Evolutionary conservation across 176 grass and related monocot genomes (phyloP).

Genomic region (Aegilops umbellulata): DNA sequence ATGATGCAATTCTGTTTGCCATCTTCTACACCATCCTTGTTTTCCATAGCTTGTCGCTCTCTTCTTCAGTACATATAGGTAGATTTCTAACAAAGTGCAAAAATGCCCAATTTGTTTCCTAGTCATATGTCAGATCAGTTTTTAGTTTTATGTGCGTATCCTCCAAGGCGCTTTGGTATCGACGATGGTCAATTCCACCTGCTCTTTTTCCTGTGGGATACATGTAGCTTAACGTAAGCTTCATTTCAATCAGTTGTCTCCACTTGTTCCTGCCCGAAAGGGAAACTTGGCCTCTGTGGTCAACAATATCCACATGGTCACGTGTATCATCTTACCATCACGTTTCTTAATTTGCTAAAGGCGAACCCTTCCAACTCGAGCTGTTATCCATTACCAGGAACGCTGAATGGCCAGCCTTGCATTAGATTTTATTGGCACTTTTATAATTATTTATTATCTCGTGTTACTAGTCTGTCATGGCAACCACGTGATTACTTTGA

Average conservation of each 20-base stretch:
- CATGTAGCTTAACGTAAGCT: constrained; percentile 39
- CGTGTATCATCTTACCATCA: constrained; percentile 33
- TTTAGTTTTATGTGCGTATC: constrained; percentile 12
- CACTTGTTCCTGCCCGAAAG: constrained; percentile 49
- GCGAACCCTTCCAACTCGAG: constrained; percentile 23
- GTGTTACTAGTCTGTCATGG: constrained; percentile 25
- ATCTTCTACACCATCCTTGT: not conserved
- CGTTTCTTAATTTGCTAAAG: constrained; percentile 7
- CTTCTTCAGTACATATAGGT: not conserved
- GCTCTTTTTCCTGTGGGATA: constrained; percentile 19
- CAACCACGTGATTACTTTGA: constrained; percentile 23
- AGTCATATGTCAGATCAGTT: not conserved
- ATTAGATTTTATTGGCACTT: not conserved
- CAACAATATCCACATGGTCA: constrained; percentile 53
- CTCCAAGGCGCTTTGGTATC: not conserved
- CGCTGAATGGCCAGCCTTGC: not conserved
- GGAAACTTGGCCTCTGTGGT: constrained; percentile 50
- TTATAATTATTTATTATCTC: not conserved
- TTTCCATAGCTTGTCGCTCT: not conserved
- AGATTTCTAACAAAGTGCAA: not conserved
- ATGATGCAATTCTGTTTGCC: not conserved
- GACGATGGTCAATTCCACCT: constrained; percentile 8
- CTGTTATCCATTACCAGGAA: constrained; percentile 21
- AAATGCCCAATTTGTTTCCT: not conserved
- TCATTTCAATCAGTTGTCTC: constrained; percentile 20